Evolutionary conservation across 2,329 filamentous ascomycete genomes (phyloP), one percentile per base, ranked within the genome.

Genomic region (Colletotrichum godetiae): DNA sequence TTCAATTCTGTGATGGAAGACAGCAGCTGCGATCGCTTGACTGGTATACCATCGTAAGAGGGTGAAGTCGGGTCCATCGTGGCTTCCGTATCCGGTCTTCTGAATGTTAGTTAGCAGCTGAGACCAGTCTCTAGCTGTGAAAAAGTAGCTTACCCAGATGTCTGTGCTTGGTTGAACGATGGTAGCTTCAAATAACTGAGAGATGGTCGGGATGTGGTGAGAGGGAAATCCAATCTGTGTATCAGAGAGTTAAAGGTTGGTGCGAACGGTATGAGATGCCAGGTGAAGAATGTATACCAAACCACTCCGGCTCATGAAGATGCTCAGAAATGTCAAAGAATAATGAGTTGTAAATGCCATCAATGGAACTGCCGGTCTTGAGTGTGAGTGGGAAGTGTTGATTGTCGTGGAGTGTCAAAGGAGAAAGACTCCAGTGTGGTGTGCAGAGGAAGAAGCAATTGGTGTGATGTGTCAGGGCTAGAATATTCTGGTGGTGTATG

Each of bases 1-100:
- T 19, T n/a, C 5, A 69, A 46, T 15, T 49, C 27, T 55, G 53
- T 29, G 5, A 73, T 69, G 4, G 66, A 73, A 7, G 66, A 29
- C 2, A 31, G 37, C 8, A 73, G 53, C 3, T 56, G 66, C 5
- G 70, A 69, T 4, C 29, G 35, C 24, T 37, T 60, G 3, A 57
- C 5, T 7, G 56, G 55, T n/a, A 12, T 11, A 46, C n/a, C 6
- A 3, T n/a, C 19, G 19, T 22, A 31, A 2, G 42, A 33, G 27
- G 42, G 59, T 3, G 59, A 33, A 12, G 19, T n/a, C 1, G 42
- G 22, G 5, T 19, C 19, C 59, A 62, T 62, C 5, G 13, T 22
- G n/a, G 5, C 4, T n/a, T 27, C 7, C 13, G n/a, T 10, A 3
- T n/a, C 13, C 31, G n/a, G 15, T 22, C 59, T 11, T 11, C 8